phyloP scores from a whole-genome alignment of 2,329 filamentous ascomycete genomes.

The Hypomyces perniciosus region DNA sequence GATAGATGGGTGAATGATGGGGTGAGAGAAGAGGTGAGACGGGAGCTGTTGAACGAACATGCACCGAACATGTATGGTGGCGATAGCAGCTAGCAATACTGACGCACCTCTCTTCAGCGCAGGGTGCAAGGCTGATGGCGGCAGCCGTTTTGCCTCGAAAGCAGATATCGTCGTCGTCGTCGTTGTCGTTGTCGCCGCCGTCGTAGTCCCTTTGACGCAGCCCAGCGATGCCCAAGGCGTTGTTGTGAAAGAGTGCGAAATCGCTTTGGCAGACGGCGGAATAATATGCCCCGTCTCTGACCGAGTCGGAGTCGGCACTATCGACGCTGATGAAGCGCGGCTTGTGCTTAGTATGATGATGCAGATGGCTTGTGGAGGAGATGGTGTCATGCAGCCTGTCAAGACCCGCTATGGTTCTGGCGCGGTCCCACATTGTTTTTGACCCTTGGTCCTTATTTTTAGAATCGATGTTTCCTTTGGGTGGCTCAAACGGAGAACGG shows the following conservation, averaged over 20 bases:
- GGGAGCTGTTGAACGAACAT: not conserved
- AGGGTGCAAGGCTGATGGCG: too few species aligned
- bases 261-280: slow-evolving; percentile 9
- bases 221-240: slow-evolving; percentile 19
- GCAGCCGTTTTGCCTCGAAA: not conserved
- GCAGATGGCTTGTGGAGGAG: not conserved
- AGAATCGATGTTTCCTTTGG: not conserved
- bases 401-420: slow-evolving; percentile 8
- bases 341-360: not conserved
- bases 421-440: slow-evolving; percentile 5
- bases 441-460: not conserved
- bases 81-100: too few species aligned
- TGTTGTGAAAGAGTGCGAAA: slow-evolving; percentile 21
- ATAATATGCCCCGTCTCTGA: not conserved
- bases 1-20: too few species aligned
- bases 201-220: slow-evolving; percentile 3
- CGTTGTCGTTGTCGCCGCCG: slow-evolving; percentile 24
- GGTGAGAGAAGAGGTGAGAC: too few species aligned
- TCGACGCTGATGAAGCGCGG: not conserved
- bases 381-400: slow-evolving; percentile 4
- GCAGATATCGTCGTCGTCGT: slow-evolving; percentile 26
- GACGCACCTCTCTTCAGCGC: too few species aligned
- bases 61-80: not conserved
- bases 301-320: not conserved
- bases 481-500: not conserved